phyloP scores from a whole-genome alignment of 179 eudicot genomes.

The Monotropa hypopitys region DNA sequence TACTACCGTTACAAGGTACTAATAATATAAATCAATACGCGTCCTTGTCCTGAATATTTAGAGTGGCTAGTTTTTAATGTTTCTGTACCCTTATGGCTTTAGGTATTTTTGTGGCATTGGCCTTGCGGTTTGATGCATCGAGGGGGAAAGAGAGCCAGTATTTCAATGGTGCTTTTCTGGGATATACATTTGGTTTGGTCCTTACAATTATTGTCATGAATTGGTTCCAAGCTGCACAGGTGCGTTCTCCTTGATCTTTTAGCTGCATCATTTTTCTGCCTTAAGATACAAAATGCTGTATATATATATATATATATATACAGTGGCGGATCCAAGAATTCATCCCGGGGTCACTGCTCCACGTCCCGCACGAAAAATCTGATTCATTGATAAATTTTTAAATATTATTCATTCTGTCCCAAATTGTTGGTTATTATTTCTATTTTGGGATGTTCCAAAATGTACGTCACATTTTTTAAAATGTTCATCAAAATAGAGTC shows the following conservation, averaged over 20 bases:
- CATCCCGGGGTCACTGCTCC: too few species aligned
- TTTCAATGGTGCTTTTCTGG: constrained; percentile 83
- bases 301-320: too few species aligned
- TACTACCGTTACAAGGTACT: background rate
- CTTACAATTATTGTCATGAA: constrained; percentile 89
- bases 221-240: constrained; percentile 99
- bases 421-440: too few species aligned
- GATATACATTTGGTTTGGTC: constrained; percentile 65
- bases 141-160: constrained; percentile 82
- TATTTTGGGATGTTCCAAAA: too few species aligned
- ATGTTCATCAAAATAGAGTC: too few species aligned
- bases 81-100: background rate
- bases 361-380: too few species aligned
- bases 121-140: constrained; percentile 88
- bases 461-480: too few species aligned
- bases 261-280: background rate
- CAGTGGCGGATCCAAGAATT: too few species aligned
- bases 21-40: background rate
- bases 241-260: constrained; percentile 11
- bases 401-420: too few species aligned
- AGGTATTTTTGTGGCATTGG: constrained; percentile 98
- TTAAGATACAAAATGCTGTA: background rate
- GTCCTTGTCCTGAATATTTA: background rate
- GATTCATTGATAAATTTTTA: too few species aligned
- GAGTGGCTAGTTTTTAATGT: background rate